These are phyloP conservation scores for Phytopythium oedochilum DNA, from an alignment of 352 stramenopile species.

Conservation along the genomic window DNA sequence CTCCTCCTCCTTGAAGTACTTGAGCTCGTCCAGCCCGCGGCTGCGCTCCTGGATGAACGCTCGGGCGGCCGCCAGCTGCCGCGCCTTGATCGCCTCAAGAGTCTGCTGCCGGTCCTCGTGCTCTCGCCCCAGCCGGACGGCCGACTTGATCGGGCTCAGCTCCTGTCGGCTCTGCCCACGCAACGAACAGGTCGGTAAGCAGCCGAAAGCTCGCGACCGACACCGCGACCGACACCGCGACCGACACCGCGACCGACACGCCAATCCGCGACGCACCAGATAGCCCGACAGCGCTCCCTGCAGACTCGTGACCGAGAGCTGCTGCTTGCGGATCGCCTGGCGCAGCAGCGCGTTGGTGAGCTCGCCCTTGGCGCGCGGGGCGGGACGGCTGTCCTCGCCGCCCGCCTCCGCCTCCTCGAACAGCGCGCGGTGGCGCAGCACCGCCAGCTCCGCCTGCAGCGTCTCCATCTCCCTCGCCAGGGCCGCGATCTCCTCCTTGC, in stretches of 20 bases:
- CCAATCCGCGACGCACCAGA: constrained; percentile 5
- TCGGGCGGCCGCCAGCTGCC: constrained; percentile 33
- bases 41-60: constrained; percentile 32
- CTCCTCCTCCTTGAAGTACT: constrained; percentile 19
- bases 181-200: no score
- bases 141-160: constrained; percentile 24
- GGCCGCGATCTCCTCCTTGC: constrained; percentile 10
- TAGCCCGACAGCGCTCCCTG: constrained; percentile 20
- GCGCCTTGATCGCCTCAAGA: constrained; percentile 18
- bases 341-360: constrained; percentile 19
- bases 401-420: constrained; percentile 8
- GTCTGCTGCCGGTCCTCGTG: constrained; percentile 11
- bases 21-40: constrained; percentile 25
- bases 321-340: constrained; percentile 19
- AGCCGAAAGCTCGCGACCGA: no score
- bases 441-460: constrained; percentile 9
- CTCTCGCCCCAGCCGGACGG: constrained; percentile 26
- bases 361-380: constrained; percentile 11
- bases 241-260: no score
- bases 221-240: no score
- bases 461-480: constrained; percentile 8
- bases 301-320: constrained; percentile 16
- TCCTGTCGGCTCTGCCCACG: constrained; percentile 4
- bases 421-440: constrained; percentile 5
- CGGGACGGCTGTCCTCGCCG: background rate